Evolutionary conservation across 208 protist genomes (phyloP).

Genomic region (Wallacemonas sp.): DNA sequence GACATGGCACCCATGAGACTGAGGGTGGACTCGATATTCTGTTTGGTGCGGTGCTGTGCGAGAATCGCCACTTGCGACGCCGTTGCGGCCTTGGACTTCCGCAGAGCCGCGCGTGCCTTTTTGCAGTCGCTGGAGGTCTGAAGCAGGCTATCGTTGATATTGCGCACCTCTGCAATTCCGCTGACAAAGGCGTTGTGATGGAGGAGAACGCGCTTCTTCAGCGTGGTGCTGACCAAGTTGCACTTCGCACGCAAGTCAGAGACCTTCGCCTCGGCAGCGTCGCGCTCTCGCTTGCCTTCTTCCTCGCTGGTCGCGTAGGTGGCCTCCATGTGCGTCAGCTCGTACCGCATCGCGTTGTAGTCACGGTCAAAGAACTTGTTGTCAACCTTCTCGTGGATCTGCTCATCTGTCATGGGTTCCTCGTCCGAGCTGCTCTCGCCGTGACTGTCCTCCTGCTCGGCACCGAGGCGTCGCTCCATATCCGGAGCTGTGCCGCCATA

Average conservation of each 20-base stretch:
- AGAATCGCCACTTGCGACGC: constrained; percentile 60
- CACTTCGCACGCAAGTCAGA: constrained; percentile 64
- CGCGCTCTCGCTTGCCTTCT: constrained; percentile 50
- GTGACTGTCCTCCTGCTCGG: constrained; percentile 35
- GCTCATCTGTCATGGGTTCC: constrained; percentile 76
- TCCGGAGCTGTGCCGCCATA: constrained; percentile 62
- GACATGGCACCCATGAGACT: constrained; percentile 67
- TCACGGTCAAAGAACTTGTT: constrained; percentile 85
- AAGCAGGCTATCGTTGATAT: constrained; percentile 74
- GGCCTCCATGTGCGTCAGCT: constrained; percentile 65
- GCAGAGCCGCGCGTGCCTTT: constrained; percentile 63
- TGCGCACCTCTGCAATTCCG: constrained; percentile 69
- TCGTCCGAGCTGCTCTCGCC: constrained; percentile 63
- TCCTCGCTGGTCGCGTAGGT: constrained; percentile 55
- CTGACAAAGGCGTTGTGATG: constrained; percentile 73
- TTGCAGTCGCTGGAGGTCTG: constrained; percentile 86
- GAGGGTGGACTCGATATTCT: constrained; percentile 50
- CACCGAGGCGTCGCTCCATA: constrained; percentile 20
- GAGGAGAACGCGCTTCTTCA: constrained; percentile 78
- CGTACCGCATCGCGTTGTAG: constrained; percentile 73
- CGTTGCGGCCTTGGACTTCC: constrained; percentile 53
- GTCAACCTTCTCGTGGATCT: constrained; percentile 80
- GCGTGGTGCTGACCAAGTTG: constrained; percentile 74
- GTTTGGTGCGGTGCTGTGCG: constrained; percentile 46
- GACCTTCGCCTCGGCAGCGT: constrained; percentile 56